Evolutionary conservation across 2,329 filamentous ascomycete genomes (phyloP).

Genomic region (Pseudophaeomoniella oleicola): DNA sequence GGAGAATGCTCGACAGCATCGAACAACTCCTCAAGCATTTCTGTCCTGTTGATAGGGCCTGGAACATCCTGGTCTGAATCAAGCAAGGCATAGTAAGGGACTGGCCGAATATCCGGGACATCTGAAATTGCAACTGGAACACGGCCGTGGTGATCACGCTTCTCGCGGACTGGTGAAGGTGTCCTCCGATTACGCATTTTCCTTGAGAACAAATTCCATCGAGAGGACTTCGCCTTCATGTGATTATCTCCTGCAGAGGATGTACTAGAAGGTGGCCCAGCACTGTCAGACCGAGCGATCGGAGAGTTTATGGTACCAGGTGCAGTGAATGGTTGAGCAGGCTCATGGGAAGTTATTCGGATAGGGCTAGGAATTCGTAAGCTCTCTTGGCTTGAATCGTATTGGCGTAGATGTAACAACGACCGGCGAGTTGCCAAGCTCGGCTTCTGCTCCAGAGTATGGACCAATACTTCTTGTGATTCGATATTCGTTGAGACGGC

Average conservation of each 20-base stretch:
- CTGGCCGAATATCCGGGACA: constrained; percentile 23
- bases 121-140: constrained; percentile 25
- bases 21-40: constrained; percentile 32
- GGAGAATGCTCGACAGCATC: constrained; percentile 25
- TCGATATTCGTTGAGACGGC: no score
- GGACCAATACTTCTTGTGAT: no score
- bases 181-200: constrained; percentile 8
- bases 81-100: constrained; percentile 45
- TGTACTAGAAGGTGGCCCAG: constrained; percentile 6
- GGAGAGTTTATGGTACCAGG: constrained; percentile 5
- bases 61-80: constrained; percentile 25
- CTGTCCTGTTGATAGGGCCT: constrained; percentile 18
- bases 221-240: constrained; percentile 15
- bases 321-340: background rate
- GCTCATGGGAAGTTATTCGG: background rate
- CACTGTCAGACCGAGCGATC: constrained; percentile 1
- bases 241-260: constrained; percentile 6
- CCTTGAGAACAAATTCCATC: constrained; percentile 47
- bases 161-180: constrained; percentile 9
- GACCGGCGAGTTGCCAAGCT: background rate
- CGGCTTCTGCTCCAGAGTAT: background rate
- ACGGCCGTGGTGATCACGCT: constrained; percentile 7
- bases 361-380: background rate
- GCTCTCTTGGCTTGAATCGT: constrained; percentile 2
- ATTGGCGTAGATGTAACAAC: constrained; percentile 3